phyloP scores from a whole-genome alignment of 345 rosid genomes.

The Combretum micranthum region DNA sequence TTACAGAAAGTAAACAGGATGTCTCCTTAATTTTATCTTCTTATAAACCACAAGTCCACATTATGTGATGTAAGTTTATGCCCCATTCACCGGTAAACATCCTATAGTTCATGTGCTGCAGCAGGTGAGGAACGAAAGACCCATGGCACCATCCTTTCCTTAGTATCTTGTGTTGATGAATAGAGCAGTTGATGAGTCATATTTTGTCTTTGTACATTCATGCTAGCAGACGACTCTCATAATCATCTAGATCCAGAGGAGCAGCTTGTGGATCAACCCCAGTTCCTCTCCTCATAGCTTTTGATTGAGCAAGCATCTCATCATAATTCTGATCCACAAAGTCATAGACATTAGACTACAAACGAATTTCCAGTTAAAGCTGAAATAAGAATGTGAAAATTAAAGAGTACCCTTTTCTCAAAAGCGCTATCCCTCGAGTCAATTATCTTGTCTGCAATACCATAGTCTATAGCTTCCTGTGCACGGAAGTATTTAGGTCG shows the following conservation, averaged over 20 bases:
- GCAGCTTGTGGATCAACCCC: conserved; percentile 52
- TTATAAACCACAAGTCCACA: too few species aligned
- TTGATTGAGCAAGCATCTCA: conserved; percentile 46
- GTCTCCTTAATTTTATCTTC: too few species aligned
- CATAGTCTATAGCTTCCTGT: conserved; percentile 74
- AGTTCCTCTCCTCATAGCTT: conserved; percentile 53
- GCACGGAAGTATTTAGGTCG: conserved; percentile 63
- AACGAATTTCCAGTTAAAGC: neutral
- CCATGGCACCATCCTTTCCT: too few species aligned
- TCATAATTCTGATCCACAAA: conserved; percentile 55
- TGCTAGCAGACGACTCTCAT: neutral
- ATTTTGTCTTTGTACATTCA: neutral
- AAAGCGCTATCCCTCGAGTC: conserved; percentile 47
- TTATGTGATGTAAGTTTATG: too few species aligned
- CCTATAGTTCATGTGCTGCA: too few species aligned
- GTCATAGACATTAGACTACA: conserved; percentile 6
- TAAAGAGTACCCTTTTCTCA: conserved; percentile 47
- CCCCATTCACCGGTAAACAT: too few species aligned
- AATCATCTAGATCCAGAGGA: conserved; percentile 54
- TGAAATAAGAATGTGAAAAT: conserved; percentile 8
- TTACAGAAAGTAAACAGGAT: too few species aligned
- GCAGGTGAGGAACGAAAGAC: too few species aligned
- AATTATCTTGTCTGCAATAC: conserved; percentile 76
- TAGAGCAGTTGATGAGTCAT: too few species aligned
- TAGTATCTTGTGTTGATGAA: too few species aligned